Conservation (phyloP, 257 asterid genomes). For the Nyctanthes arbortristis region DNA sequence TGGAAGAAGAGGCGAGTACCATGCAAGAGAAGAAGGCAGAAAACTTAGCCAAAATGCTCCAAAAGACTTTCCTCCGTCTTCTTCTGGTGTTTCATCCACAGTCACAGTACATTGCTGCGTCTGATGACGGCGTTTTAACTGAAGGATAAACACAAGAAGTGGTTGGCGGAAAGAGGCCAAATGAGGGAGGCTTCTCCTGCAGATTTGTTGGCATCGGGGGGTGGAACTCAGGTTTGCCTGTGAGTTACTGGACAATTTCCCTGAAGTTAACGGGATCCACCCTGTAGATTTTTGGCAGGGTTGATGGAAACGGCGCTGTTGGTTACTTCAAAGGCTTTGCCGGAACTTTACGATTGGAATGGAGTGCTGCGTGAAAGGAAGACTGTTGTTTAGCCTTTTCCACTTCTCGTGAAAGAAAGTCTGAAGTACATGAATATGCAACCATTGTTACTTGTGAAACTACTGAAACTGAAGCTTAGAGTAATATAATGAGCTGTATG, state of each 20-base stretch:
- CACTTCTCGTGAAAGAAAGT: constrained; percentile 11
- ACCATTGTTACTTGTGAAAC: constrained; percentile 17
- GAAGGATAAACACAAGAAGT: neutral
- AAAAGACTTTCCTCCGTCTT: constrained; percentile 12
- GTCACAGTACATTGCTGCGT: neutral
- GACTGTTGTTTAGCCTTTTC: constrained; percentile 7
- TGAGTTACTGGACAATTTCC: constrained; percentile 43
- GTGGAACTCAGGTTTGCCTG: constrained; percentile 29
- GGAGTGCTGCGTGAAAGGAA: constrained; percentile 26
- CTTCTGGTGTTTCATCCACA: neutral
- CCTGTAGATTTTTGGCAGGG: constrained; percentile 37
- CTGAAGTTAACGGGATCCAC: constrained; percentile 34
- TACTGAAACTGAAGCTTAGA: neutral
- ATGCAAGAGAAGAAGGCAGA: constrained; percentile 31
- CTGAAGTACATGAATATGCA: constrained; percentile 20
- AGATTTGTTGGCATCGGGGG: neutral
- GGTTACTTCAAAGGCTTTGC: constrained; percentile 30
- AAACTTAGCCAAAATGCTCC: constrained; percentile 29
- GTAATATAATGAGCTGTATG: neutral
- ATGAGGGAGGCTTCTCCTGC: constrained; percentile 36
- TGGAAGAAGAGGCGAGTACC: too few relatives aligned
- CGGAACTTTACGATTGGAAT: constrained; percentile 28
- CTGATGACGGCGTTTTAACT: neutral
- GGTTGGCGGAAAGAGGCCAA: constrained; percentile 20
- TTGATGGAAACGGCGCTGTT: constrained; percentile 45